These are phyloP conservation scores for Capronia epimyces DNA, from an alignment of 2,329 filamentous ascomycete species.

Conservation along the genomic window DNA sequence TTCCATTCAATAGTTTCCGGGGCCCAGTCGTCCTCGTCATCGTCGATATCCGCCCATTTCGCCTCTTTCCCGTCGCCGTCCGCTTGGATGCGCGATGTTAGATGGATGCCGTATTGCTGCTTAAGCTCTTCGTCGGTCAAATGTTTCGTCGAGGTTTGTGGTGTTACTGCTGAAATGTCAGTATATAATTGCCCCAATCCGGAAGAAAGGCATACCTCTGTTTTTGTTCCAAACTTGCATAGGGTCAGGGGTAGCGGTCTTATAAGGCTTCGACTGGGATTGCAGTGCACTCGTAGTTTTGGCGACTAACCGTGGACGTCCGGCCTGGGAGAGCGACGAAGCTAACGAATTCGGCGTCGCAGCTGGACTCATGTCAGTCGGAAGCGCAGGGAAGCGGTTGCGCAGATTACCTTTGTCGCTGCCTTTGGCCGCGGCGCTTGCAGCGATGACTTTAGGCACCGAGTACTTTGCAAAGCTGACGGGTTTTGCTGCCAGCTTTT, in stretches of 20 bases:
- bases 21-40: conserved; percentile 61
- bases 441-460: conserved; percentile 55
- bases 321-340: conserved; percentile 40
- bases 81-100: conserved; percentile 59
- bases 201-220: conserved; percentile 45
- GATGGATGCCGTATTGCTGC: conserved; percentile 63
- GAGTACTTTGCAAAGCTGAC: conserved; percentile 63
- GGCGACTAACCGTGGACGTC: conserved; percentile 57
- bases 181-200: conserved; percentile 6
- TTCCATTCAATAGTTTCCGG: conserved; percentile 65
- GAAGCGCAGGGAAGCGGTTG: not conserved
- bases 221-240: conserved; percentile 67
- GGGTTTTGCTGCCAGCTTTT: conserved; percentile 61
- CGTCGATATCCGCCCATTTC: conserved; percentile 66
- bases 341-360: conserved; percentile 38
- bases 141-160: conserved; percentile 53
- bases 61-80: conserved; percentile 58
- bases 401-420: conserved; percentile 51
- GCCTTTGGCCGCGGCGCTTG: conserved; percentile 46
- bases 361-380: conserved; percentile 25
- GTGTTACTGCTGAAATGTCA: conserved; percentile 45
- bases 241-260: conserved; percentile 55
- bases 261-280: conserved; percentile 46
- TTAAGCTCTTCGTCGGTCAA: conserved; percentile 64
- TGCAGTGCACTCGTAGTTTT: conserved; percentile 54